Conservation (phyloP, 106 monocot species). For the Phalaenopsis aphrodite region DNA sequence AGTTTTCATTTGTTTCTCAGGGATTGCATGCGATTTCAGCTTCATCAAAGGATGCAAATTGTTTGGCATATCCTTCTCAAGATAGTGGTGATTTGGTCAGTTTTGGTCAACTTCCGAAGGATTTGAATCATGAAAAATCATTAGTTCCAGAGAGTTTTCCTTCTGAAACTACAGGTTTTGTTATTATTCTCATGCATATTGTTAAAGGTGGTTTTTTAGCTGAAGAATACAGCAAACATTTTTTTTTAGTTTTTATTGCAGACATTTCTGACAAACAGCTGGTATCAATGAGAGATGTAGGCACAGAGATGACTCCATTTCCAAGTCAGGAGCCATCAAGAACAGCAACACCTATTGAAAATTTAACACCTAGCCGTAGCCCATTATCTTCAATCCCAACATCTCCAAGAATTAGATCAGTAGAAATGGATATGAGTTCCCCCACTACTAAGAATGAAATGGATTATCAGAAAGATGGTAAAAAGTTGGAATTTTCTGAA, state of each 20-base stretch:
- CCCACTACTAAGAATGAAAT: conserved; percentile 2
- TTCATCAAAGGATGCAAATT: conserved; percentile 15
- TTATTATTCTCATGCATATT: background rate
- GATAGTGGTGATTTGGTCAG: conserved; percentile 4
- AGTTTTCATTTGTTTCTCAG: conserved; percentile 39
- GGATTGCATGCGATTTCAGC: conserved; percentile 10
- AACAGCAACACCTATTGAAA: conserved; percentile 57
- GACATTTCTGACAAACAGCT: conserved; percentile 33
- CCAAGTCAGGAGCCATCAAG: conserved; percentile 87
- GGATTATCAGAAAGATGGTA: conserved; percentile 11
- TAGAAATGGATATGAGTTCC: conserved; percentile 18
- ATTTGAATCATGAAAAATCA: conserved; percentile 9
- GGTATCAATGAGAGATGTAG: conserved; percentile 87
- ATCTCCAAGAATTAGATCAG: conserved; percentile 43
- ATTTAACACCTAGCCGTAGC: conserved; percentile 53
- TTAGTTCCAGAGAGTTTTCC: conserved; percentile 9
- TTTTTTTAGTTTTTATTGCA: conserved; percentile 13
- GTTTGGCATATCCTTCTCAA: conserved; percentile 6
- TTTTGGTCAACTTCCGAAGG: background rate
- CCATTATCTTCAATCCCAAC: conserved; percentile 47
- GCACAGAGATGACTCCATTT: conserved; percentile 95
- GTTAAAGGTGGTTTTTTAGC: background rate
- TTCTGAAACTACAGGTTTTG: conserved; percentile 26
- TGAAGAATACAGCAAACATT: background rate
- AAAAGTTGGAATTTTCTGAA: conserved; percentile 37